These are phyloP conservation scores for Fusarium proliferatum DNA, from an alignment of 2,329 filamentous ascomycete genomes.

Conservation along the genomic window DNA sequence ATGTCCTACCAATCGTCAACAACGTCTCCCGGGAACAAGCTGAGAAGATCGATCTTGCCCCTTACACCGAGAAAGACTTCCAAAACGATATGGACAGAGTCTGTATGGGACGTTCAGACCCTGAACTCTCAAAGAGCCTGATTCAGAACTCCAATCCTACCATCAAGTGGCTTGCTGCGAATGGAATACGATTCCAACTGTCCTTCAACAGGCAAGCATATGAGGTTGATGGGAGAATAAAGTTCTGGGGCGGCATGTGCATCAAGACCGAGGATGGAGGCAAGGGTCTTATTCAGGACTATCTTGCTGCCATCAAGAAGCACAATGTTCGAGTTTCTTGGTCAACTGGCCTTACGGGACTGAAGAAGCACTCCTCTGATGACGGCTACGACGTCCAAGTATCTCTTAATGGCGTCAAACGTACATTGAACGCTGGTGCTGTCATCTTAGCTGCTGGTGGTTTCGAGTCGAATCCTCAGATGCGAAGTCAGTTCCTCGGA, in stretches of 20 bases:
- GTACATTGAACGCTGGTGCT: not conserved
- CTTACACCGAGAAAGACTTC: slow-evolving; percentile 6
- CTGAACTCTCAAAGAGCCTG: not conserved
- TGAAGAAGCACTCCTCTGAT: not conserved
- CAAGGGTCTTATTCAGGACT: slow-evolving; percentile 12
- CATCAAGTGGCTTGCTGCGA: slow-evolving; percentile 15
- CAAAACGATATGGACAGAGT: slow-evolving; percentile 12
- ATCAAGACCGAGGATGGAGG: slow-evolving; percentile 22
- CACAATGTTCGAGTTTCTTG: not conserved
- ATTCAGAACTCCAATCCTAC: slow-evolving; percentile 12
- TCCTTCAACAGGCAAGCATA: slow-evolving; percentile 20
- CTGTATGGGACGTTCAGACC: slow-evolving; percentile 22
- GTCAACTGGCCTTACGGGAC: slow-evolving; percentile 5
- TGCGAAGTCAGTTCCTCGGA: slow-evolving; percentile 66
- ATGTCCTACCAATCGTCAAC: slow-evolving; percentile 13
- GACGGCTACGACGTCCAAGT: not conserved
- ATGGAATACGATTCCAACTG: slow-evolving; percentile 12
- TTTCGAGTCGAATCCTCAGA: slow-evolving; percentile 60
- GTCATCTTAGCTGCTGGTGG: slow-evolving; percentile 12
- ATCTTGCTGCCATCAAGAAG: slow-evolving; percentile 5
- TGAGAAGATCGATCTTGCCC: slow-evolving; percentile 5
- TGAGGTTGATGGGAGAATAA: slow-evolving; percentile 6
- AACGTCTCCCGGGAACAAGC: slow-evolving; percentile 10
- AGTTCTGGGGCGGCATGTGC: slow-evolving; percentile 15
- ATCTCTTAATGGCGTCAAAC: not conserved